Conservation (phyloP, 176 grass and related monocot species). For the Echinochloa phyllopogon region DNA sequence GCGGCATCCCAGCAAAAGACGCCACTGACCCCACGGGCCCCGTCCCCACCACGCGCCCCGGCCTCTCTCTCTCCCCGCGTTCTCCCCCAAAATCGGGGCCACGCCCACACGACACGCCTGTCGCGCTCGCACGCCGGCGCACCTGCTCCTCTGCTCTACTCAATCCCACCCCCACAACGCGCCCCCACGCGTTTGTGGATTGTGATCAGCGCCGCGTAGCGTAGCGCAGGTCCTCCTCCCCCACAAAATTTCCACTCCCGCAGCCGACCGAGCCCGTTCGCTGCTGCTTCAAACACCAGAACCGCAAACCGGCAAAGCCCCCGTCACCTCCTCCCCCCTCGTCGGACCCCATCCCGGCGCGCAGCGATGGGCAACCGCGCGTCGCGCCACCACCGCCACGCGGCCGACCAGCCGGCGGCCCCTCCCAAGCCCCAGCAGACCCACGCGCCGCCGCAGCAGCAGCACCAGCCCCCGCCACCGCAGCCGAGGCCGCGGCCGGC, state of each 20-base stretch:
- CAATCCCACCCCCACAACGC: neutral
- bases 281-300: constrained; percentile 17
- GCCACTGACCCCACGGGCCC: neutral
- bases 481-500: constrained; percentile 9
- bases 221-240: neutral
- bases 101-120: neutral
- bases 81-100: neutral
- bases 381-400: constrained; percentile 60
- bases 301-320: neutral
- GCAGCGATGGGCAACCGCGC: constrained; percentile 79
- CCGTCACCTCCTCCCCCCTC: neutral
- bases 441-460: neutral
- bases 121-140: neutral
- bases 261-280: neutral
- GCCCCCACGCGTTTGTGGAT: constrained; percentile 1
- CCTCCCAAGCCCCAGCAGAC: constrained; percentile 31
- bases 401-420: constrained; percentile 44
- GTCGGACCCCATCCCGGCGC: constrained; percentile 22
- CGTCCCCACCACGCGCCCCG: neutral
- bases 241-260: constrained; percentile 11
- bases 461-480: constrained; percentile 16
- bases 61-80: neutral
- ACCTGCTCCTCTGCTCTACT: neutral
- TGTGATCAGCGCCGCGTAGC: neutral
- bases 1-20: neutral